These are phyloP conservation scores for Cladophialophora carrionii DNA, from an alignment of 2,329 filamentous ascomycete species.

Conservation along the genomic window DNA sequence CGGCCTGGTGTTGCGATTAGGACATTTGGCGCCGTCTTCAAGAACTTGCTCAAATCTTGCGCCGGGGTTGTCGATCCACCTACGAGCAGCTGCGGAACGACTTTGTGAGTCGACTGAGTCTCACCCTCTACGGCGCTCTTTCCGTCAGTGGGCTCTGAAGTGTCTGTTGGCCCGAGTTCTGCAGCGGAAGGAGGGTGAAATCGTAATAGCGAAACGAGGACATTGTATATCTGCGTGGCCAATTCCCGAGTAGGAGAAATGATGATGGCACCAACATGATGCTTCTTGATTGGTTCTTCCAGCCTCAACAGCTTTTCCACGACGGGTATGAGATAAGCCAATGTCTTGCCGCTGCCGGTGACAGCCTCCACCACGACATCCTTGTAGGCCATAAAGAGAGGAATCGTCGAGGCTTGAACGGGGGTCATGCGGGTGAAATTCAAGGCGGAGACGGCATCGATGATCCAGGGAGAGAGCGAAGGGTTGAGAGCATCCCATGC, in stretches of 20 bases:
- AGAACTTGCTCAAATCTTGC: conserved; percentile 83
- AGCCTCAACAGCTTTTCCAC: conserved; percentile 79
- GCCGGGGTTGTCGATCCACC: conserved; percentile 79
- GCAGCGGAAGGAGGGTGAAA: conserved; percentile 79
- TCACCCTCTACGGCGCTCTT: conserved; percentile 24
- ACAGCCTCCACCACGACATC: conserved; percentile 93
- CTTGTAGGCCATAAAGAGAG: conserved; percentile 85
- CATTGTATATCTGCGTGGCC: conserved; percentile 84
- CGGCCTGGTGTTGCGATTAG: conserved; percentile 89
- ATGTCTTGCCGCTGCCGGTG: conserved; percentile 87
- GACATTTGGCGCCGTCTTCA: conserved; percentile 82
- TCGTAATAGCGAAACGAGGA: conserved; percentile 73
- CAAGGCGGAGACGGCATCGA: conserved; percentile 81
- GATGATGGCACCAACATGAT: conserved; percentile 88
- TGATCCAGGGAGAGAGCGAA: conserved; percentile 76
- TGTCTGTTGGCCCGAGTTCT: conserved; percentile 47
- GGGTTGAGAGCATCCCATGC: conserved; percentile 72
- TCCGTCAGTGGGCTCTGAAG: conserved; percentile 45
- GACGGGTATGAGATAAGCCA: conserved; percentile 81
- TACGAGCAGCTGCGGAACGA: conserved; percentile 85
- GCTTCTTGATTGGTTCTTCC: conserved; percentile 81
- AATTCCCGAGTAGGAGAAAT: conserved; percentile 92
- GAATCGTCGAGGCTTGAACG: conserved; percentile 90
- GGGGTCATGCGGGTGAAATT: conserved; percentile 87
- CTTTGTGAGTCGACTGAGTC: conserved; percentile 52